Conservation (phyloP, 2,329 filamentous ascomycete genomes). For the Colletotrichum sp. region DNA sequence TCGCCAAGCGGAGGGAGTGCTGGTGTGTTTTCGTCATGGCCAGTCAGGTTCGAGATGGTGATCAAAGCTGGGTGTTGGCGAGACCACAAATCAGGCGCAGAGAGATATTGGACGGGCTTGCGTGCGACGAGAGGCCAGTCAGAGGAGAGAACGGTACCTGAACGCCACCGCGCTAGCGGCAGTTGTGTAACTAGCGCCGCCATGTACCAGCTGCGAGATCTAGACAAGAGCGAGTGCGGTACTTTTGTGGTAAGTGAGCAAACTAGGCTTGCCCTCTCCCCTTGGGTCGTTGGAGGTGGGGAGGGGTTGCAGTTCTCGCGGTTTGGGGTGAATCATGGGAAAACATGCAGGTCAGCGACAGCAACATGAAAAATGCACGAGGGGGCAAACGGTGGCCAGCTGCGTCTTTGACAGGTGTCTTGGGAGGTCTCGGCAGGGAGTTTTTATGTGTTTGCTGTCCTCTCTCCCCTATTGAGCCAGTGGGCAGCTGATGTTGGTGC, state of each 20-base stretch:
- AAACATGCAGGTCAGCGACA: background rate
- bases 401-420: background rate
- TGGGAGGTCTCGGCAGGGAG: background rate
- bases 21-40: background rate
- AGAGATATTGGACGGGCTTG: background rate
- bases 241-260: background rate
- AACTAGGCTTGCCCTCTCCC: background rate
- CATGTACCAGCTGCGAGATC: background rate
- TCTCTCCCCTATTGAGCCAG: background rate
- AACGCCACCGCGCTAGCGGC: constrained; percentile 14
- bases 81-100: background rate
- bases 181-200: background rate
- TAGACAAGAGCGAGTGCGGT: background rate
- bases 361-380: background rate
- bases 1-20: background rate
- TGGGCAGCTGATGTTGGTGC: background rate
- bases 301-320: background rate
- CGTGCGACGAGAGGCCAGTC: background rate
- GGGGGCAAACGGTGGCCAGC: background rate
- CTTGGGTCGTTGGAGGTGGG: background rate
- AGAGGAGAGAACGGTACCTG: background rate
- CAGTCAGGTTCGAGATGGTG: background rate
- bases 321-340: background rate
- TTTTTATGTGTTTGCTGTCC: background rate
- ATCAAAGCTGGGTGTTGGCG: background rate